Evolutionary conservation across 2,329 filamentous ascomycete species (phyloP).

Genomic region (Alternaria postmessia): DNA sequence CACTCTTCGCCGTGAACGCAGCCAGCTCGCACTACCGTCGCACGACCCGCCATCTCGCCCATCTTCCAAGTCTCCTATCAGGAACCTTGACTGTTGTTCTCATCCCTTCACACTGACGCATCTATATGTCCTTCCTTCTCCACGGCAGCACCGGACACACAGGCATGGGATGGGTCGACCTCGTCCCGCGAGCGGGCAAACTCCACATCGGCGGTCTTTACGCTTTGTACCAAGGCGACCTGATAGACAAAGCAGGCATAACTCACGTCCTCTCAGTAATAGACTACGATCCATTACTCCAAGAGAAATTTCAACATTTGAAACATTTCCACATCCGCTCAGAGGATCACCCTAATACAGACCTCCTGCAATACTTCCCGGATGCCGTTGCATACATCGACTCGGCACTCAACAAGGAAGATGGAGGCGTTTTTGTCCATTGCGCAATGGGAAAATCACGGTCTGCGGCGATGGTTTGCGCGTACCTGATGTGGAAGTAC

Average conservation of each 20-base stretch:
- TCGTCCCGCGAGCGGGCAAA: constrained; percentile 44
- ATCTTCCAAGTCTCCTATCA: not conserved
- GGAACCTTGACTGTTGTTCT: not conserved
- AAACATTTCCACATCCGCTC: constrained; percentile 42
- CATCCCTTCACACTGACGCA: too few relatives aligned
- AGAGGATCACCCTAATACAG: constrained; percentile 45
- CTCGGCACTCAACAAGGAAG: constrained; percentile 22
- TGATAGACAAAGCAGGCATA: constrained; percentile 42
- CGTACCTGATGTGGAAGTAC: constrained; percentile 45
- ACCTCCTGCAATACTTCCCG: constrained; percentile 39
- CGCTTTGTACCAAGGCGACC: constrained; percentile 52
- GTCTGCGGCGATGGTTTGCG: constrained; percentile 43
- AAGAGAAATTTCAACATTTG: constrained; percentile 37
- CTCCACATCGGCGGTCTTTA: constrained; percentile 55
- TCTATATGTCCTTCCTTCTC: constrained; percentile 42
- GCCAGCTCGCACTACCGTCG: not conserved
- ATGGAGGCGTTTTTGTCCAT: constrained; percentile 42
- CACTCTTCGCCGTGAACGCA: not conserved
- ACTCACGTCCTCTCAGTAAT: constrained; percentile 46
- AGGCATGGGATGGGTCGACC: constrained; percentile 51
- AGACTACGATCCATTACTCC: constrained; percentile 42
- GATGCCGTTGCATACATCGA: constrained; percentile 35
- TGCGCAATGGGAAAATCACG: constrained; percentile 49
- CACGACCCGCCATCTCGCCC: not conserved
- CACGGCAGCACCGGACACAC: constrained; percentile 42